A percentile compares a stretch with the other conserved stretches of the same genome.
Evolutionary conservation across 2,329 filamentous ascomycete genomes (phyloP).

Genomic region (Talaromyces sp.): DNA sequence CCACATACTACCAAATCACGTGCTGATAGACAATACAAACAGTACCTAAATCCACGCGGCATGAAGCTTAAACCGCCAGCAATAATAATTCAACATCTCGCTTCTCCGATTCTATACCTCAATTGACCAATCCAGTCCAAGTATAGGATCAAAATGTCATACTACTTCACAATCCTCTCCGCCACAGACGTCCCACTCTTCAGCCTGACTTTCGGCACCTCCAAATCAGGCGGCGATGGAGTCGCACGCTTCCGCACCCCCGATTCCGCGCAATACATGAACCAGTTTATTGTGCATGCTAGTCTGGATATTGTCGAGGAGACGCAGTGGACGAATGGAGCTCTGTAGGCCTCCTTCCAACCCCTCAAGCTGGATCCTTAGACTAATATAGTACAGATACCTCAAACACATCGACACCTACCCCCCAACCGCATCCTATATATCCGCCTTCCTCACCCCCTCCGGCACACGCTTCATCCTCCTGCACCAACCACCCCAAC

Average conservation of each 20-base stretch:
- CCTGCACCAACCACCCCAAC: constrained; percentile 72
- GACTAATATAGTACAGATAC: constrained; percentile 60
- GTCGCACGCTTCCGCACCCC: constrained; percentile 84
- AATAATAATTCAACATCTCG: background rate
- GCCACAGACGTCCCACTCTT: constrained; percentile 95
- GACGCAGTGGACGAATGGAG: constrained; percentile 84
- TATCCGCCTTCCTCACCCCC: constrained; percentile 90
- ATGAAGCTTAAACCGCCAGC: constrained; percentile 8
- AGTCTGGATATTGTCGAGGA: constrained; percentile 94
- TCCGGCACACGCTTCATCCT: constrained; percentile 93
- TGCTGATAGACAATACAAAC: constrained; percentile 15
- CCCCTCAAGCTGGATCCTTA: constrained; percentile 18
- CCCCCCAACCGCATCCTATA: constrained; percentile 77
- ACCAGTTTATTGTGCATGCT: constrained; percentile 95
- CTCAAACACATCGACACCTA: constrained; percentile 96
- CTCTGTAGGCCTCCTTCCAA: constrained; percentile 61
- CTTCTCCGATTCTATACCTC: background rate
- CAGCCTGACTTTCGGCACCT: constrained; percentile 95
- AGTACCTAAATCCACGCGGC: constrained; percentile 8
- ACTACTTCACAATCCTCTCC: constrained; percentile 97
- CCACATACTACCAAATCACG: constrained; percentile 13
- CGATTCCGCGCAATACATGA: constrained; percentile 86
- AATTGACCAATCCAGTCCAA: background rate
- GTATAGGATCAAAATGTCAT: constrained; percentile 69
- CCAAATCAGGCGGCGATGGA: constrained; percentile 92